Base-by-base conservation (phyloP, 352 stramenopile genomes). In the Phytopythium vexans region DNA sequence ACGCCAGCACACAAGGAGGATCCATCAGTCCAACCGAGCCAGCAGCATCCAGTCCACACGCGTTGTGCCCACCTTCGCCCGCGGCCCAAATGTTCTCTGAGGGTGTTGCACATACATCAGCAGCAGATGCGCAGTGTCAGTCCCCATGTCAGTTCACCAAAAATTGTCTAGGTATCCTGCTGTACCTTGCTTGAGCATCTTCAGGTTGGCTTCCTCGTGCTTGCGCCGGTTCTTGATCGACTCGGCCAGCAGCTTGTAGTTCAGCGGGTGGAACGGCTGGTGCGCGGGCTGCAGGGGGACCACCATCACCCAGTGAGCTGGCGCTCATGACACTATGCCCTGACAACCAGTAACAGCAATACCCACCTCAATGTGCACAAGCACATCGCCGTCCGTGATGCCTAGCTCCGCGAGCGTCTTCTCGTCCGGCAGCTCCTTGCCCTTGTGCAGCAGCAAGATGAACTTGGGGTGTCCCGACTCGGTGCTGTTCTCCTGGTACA, bases 41-140 rank as follows among this genome's bases (percentile, higher is more conserved):
- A 50, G 32, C 12, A 32, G 38, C 0, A 10, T 9, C 37, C 12
- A 9, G 3, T 11, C 11, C 16, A 4, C n/a, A 7, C 6, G 7
- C 10, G 21, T 27, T 27, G 21, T 27, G 21, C 49, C 7, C 41
- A 70, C 70, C 70, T 63, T 77, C 49, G 11, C 80, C 70, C 1
- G 85, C 85, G 16, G 85, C 85, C 85, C 85, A 95, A 41, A 93
- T 92, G 53, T 93, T 94, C 56, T 95, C 86, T 82, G 32, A 8
- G 16, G 12, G 41, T 3, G 32, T 10, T 16, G 11, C 38, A 8
- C 6, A 47, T 9, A 10, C 31, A 49, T 8, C 32, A 54, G 10
- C 9, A 12, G 12, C 11, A 36, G 2, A 41, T 27, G 14, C 8
- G 11, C 9, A 52, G 8, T 5, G 27, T 14, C 39, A 48, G 10